These are phyloP conservation scores for Amborella trichopoda DNA, from an alignment of 164 flowering plant species.

Conservation along the genomic window DNA sequence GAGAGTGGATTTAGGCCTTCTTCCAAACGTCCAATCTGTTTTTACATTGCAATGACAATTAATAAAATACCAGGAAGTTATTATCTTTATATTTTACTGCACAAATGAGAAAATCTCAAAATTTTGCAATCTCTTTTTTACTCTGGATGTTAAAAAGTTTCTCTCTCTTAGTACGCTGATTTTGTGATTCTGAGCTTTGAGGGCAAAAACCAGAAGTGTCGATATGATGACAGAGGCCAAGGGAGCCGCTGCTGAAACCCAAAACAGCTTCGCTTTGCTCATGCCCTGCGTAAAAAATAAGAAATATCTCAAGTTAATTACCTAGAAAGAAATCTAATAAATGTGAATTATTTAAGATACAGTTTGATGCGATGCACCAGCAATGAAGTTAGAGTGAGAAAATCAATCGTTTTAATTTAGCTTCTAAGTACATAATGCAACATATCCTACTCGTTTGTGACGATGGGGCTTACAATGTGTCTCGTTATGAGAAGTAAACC, in stretches of 20 bases:
- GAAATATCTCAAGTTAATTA: too few relatives aligned
- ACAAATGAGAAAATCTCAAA: too few relatives aligned
- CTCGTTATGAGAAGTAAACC: slow-evolving; percentile 54
- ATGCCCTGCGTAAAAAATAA: slow-evolving; percentile 25
- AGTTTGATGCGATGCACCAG: too few relatives aligned
- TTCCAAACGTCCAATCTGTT: slow-evolving; percentile 70
- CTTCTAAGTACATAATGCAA: too few relatives aligned
- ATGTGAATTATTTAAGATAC: too few relatives aligned
- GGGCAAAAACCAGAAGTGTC: slow-evolving; percentile 63
- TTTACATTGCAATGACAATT: not conserved
- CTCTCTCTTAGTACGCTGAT: slow-evolving; percentile 57
- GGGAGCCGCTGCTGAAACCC: slow-evolving; percentile 98
- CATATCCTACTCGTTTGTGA: too few relatives aligned
- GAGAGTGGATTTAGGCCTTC: slow-evolving; percentile 88
- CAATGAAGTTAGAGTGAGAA: too few relatives aligned
- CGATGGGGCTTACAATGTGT: slow-evolving; percentile 31
- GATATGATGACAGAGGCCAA: slow-evolving; percentile 66
- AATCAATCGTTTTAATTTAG: too few relatives aligned
- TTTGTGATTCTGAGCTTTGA: slow-evolving; percentile 62
- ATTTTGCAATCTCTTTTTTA: too few relatives aligned
- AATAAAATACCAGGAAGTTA: not conserved
- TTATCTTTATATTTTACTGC: too few relatives aligned
- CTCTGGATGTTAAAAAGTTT: too few relatives aligned
- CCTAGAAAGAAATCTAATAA: too few relatives aligned
- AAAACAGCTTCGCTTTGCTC: slow-evolving; percentile 71